phyloP scores from a whole-genome alignment of 2,329 filamentous ascomycete species.

The Exophiala phaeomuriformis region DNA sequence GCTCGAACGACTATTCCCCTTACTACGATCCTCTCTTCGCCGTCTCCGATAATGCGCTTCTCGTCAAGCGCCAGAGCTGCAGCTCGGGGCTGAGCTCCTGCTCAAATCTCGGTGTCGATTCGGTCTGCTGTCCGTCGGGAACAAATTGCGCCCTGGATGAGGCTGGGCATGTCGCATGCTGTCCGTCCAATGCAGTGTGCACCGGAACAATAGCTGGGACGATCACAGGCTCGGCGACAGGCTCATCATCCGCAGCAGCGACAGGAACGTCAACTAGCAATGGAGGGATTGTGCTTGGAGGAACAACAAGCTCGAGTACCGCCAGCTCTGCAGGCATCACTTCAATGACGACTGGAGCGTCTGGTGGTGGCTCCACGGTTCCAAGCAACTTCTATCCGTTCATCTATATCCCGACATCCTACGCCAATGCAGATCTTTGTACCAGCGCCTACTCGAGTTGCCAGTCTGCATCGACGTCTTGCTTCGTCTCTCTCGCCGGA shows the following conservation, averaged over 20 bases:
- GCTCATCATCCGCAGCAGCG: neutral
- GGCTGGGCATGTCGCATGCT: conserved; percentile 55
- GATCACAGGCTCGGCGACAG: neutral
- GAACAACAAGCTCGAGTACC: conserved; percentile 23
- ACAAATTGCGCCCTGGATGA: conserved; percentile 51
- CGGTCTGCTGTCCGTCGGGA: conserved; percentile 49
- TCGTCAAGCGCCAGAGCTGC: conserved; percentile 35
- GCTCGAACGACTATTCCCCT: conserved; percentile 13
- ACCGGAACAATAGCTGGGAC: conserved; percentile 45
- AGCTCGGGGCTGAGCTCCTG: conserved; percentile 48
- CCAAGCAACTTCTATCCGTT: conserved; percentile 47
- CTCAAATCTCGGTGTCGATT: conserved; percentile 44
- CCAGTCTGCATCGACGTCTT: conserved; percentile 41
- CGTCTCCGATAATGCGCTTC: conserved; percentile 16
- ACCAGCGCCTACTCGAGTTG: conserved; percentile 49
- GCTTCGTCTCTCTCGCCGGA: conserved; percentile 42
- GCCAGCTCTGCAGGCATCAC: conserved; percentile 28
- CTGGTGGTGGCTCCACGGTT: conserved; percentile 23
- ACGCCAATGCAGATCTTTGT: conserved; percentile 45
- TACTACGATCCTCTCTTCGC: conserved; percentile 18
- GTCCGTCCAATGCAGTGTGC: conserved; percentile 50
- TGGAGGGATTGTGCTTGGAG: conserved; percentile 21
- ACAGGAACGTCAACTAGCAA: conserved; percentile 24
- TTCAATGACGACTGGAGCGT: conserved; percentile 36
- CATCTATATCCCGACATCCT: conserved; percentile 47